Evolutionary conservation across 2,329 filamentous ascomycete species (phyloP).

Genomic region (Pseudogymnoascus sp.): DNA sequence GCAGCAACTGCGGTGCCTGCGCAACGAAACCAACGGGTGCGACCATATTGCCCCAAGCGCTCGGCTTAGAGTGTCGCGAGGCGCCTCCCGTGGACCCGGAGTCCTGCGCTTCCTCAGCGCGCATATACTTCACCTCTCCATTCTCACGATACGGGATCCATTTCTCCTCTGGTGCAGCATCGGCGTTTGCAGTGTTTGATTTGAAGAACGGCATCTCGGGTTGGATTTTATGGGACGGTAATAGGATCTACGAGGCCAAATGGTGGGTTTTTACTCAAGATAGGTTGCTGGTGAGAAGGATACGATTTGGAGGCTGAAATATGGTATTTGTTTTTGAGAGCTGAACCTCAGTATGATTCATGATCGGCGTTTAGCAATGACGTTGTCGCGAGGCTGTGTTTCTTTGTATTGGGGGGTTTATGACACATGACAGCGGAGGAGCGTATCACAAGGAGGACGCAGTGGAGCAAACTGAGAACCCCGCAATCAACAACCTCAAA

Average conservation of each 20-base stretch:
- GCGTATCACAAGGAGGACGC: not conserved
- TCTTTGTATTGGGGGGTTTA: not conserved
- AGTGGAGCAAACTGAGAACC: not conserved
- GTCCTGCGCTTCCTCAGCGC: slow-evolving; percentile 11
- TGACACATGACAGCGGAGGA: not conserved
- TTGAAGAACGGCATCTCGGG: not conserved
- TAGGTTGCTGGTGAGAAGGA: not conserved
- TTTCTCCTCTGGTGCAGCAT: not conserved
- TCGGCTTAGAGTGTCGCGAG: slow-evolving; percentile 15
- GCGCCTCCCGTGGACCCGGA: slow-evolving; percentile 22
- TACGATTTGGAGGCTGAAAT: not conserved
- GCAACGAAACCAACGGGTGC: slow-evolving; percentile 15
- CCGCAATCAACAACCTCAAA: not conserved
- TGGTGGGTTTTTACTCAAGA: not conserved
- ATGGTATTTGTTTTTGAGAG: not conserved
- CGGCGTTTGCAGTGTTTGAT: not conserved
- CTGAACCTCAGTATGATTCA: not conserved
- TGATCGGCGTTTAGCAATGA: not conserved
- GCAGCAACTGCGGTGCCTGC: slow-evolving; percentile 19
- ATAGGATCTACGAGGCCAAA: not conserved
- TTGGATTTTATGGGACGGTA: not conserved
- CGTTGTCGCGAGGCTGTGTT: not conserved
- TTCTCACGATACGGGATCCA: slow-evolving; percentile 1
- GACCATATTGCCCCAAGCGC: slow-evolving; percentile 10
- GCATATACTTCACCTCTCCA: not conserved